These are phyloP conservation scores for Paramecium biaurelia DNA, from an alignment of 73 alveolate species.

Conservation along the genomic window DNA sequence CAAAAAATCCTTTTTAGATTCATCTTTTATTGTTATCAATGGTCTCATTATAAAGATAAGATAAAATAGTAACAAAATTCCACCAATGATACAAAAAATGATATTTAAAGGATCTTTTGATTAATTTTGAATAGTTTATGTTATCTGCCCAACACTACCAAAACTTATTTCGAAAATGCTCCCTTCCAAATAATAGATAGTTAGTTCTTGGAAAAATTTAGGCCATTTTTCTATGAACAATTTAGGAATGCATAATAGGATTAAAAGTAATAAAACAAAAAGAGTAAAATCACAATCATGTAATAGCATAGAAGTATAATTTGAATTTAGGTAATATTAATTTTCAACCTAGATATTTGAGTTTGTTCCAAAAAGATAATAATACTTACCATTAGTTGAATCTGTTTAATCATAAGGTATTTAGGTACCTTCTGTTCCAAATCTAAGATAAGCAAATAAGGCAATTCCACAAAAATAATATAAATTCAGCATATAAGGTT, in stretches of 20 bases:
- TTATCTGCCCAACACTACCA: neutral
- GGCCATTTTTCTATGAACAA: neutral
- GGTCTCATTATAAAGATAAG: neutral
- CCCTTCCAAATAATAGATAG: slow-evolving; percentile 11
- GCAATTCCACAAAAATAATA: slow-evolving; percentile 18
- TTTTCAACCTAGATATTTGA: neutral
- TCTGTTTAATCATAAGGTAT: neutral
- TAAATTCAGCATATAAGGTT: neutral
- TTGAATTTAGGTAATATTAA: neutral
- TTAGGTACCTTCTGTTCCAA: slow-evolving; percentile 31
- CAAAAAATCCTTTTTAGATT: neutral
- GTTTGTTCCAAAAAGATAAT: slow-evolving; percentile 23
- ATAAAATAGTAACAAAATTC: neutral
- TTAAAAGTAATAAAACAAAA: neutral
- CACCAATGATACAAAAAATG: neutral
- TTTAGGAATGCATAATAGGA: neutral
- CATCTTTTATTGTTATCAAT: neutral
- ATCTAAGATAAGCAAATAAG: neutral
- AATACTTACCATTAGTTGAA: slow-evolving; percentile 28
- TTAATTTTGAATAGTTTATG: neutral
- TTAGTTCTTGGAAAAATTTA: neutral
- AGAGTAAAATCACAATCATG: slow-evolving; percentile 45
- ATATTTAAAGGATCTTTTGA: neutral
- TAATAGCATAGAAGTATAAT: neutral
- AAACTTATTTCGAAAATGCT: slow-evolving; percentile 1